Conservation (phyloP, 192 early-diverging fungal species). For the Allomyces arbusculus region DNA sequence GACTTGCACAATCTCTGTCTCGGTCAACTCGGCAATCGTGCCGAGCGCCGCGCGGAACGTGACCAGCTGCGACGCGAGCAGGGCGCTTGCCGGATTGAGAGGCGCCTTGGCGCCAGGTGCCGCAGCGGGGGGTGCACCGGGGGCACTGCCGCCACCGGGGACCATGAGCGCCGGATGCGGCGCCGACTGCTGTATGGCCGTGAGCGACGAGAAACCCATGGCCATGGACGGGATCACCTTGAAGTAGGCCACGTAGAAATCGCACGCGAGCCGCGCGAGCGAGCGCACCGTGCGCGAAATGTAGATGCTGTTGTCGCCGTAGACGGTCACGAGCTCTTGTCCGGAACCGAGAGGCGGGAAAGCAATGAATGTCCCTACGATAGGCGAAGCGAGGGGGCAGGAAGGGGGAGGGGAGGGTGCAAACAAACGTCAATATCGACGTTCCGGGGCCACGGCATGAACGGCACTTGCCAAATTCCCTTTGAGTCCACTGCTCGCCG, state of each 20-base stretch:
- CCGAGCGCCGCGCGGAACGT: conserved; percentile 12
- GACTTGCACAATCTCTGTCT: conserved; percentile 41
- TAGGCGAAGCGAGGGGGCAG: too few species aligned
- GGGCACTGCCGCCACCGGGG: neutral
- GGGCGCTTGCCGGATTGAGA: neutral
- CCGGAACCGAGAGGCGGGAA: conserved; percentile 39
- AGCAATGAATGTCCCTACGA: conserved; percentile 20
- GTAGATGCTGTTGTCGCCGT: conserved; percentile 45
- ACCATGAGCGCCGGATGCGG: conserved; percentile 9
- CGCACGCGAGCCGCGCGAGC: conserved; percentile 43
- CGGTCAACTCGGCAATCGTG: conserved; percentile 22
- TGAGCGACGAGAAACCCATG: conserved; percentile 3
- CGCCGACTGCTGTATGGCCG: conserved; percentile 13
- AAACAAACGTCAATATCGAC: too few species aligned
- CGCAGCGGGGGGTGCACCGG: neutral
- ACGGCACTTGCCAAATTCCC: too few species aligned
- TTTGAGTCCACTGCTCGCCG: too few species aligned
- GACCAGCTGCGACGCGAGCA: neutral
- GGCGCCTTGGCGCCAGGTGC: neutral
- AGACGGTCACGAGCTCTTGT: conserved; percentile 27
- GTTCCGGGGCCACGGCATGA: too few species aligned
- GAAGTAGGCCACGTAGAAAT: neutral
- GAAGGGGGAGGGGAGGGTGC: too few species aligned
- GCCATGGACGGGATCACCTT: conserved; percentile 4
- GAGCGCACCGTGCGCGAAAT: conserved; percentile 48